phyloP scores from a whole-genome alignment of 2,329 filamentous ascomycete genomes.

The Talaromyces sp. region DNA sequence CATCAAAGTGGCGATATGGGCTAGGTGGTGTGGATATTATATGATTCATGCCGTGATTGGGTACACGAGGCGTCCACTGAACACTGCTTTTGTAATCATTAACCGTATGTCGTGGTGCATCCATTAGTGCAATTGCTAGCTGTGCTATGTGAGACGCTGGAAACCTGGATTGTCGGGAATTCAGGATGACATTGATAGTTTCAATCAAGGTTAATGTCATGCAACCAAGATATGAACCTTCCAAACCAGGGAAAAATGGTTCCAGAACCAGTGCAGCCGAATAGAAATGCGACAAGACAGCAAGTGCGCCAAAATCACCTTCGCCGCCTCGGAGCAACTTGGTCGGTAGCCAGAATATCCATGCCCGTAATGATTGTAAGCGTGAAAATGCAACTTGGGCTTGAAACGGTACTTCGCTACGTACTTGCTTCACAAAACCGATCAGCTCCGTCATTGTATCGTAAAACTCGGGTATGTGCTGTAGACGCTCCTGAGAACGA shows the following conservation, averaged over 20 bases:
- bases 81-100: slow-evolving; percentile 65
- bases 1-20: slow-evolving; percentile 33
- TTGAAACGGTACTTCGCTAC: slow-evolving; percentile 65
- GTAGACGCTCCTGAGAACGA: slow-evolving; percentile 58
- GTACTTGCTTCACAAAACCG: slow-evolving; percentile 67
- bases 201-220: slow-evolving; percentile 78
- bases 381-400: slow-evolving; percentile 86
- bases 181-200: slow-evolving; percentile 74
- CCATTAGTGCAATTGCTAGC: slow-evolving; percentile 64
- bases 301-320: slow-evolving; percentile 70
- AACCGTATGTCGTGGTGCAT: slow-evolving; percentile 67
- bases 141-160: slow-evolving; percentile 56
- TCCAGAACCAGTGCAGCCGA: slow-evolving; percentile 83
- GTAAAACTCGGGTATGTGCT: slow-evolving; percentile 65
- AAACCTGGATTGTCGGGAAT: slow-evolving; percentile 62
- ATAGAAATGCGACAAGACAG: slow-evolving; percentile 88
- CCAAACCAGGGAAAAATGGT: slow-evolving; percentile 86
- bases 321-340: slow-evolving; percentile 73
- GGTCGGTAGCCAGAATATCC: slow-evolving; percentile 94
- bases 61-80: slow-evolving; percentile 52
- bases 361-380: slow-evolving; percentile 80
- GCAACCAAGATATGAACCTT: slow-evolving; percentile 80
- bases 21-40: slow-evolving; percentile 37
- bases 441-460: slow-evolving; percentile 66
- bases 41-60: slow-evolving; percentile 29